Evolutionary conservation across 768 basidiomycete genomes (phyloP).

Genomic region (Termitomyces eurrhizus): DNA sequence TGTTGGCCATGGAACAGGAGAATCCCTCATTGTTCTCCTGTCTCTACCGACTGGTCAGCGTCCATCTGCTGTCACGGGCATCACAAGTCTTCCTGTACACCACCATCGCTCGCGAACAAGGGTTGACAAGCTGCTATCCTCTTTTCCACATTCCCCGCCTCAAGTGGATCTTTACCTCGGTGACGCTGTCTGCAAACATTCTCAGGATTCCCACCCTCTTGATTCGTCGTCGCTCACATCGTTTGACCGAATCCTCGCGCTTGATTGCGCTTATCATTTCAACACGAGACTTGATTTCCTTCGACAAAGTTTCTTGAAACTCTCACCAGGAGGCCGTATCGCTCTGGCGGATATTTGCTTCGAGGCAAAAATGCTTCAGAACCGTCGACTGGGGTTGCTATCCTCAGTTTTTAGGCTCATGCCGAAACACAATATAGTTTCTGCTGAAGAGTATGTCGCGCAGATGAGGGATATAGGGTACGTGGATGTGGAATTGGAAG

Average conservation of each 20-base stretch:
- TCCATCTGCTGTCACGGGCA: conserved; percentile 47
- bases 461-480: conserved; percentile 49
- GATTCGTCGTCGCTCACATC: conserved; percentile 24
- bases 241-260: conserved; percentile 52
- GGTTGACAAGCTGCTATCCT: conserved; percentile 25
- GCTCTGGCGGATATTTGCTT: conserved; percentile 65
- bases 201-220: conserved; percentile 38
- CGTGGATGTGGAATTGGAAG: conserved; percentile 47
- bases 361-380: conserved; percentile 23
- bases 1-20: conserved; percentile 67
- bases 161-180: conserved; percentile 39
- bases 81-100: conserved; percentile 53
- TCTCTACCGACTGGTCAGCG: conserved; percentile 40
- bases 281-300: conserved; percentile 48
- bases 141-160: conserved; percentile 15
- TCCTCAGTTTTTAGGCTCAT: conserved; percentile 36
- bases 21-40: conserved; percentile 56
- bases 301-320: conserved; percentile 40
- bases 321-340: conserved; percentile 47
- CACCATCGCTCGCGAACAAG: conserved; percentile 42
- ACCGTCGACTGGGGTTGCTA: conserved; percentile 21
- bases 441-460: conserved; percentile 38
- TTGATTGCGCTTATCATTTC: conserved; percentile 74
- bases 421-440: conserved; percentile 47
- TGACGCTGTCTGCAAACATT: conserved; percentile 45